Evolutionary conservation across 371 early-diverging fungal species (phyloP).

Genomic region (Dichotomocladium elegans): DNA sequence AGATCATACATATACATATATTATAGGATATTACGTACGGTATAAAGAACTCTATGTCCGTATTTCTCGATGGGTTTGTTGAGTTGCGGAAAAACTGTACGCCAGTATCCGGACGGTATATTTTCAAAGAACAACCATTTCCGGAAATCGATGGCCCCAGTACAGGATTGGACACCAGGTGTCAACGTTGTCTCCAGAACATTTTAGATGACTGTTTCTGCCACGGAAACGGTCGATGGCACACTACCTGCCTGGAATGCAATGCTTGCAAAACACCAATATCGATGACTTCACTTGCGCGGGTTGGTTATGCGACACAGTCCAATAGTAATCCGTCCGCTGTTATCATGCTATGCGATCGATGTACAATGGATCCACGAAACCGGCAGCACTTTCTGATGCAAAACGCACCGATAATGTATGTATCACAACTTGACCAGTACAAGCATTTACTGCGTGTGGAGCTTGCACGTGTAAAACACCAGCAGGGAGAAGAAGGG

Average conservation of each 20-base stretch:
- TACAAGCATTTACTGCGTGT: conserved; percentile 78
- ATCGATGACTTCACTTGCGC: conserved; percentile 34
- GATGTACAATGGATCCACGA: conserved; percentile 22
- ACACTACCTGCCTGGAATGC: conserved; percentile 70
- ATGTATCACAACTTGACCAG: conserved; percentile 79
- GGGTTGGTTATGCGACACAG: conserved; percentile 12
- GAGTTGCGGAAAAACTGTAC: conserved; percentile 19
- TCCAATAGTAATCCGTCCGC: neutral
- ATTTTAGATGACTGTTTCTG: conserved; percentile 79
- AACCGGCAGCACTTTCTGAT: conserved; percentile 39
- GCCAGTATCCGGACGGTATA: conserved; percentile 6
- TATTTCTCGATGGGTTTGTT: conserved; percentile 43
- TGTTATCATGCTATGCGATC: conserved; percentile 30
- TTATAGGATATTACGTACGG: conserved; percentile 42
- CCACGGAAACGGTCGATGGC: conserved; percentile 61
- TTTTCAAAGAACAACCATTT: conserved; percentile 5
- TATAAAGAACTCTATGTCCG: conserved; percentile 26
- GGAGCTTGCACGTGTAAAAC: conserved; percentile 71
- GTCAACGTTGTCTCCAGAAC: conserved; percentile 58
- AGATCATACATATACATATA: too few relatives aligned
- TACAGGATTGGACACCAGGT: conserved; percentile 52
- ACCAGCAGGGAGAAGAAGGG: conserved; percentile 4
- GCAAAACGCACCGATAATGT: conserved; percentile 38
- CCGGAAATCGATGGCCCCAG: neutral
- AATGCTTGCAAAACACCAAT: conserved; percentile 50